Evolutionary conservation across 2,329 filamentous ascomycete species (phyloP), one percentile per base, ranked within the genome.

Genomic region (Pyrenophora teres): DNA sequence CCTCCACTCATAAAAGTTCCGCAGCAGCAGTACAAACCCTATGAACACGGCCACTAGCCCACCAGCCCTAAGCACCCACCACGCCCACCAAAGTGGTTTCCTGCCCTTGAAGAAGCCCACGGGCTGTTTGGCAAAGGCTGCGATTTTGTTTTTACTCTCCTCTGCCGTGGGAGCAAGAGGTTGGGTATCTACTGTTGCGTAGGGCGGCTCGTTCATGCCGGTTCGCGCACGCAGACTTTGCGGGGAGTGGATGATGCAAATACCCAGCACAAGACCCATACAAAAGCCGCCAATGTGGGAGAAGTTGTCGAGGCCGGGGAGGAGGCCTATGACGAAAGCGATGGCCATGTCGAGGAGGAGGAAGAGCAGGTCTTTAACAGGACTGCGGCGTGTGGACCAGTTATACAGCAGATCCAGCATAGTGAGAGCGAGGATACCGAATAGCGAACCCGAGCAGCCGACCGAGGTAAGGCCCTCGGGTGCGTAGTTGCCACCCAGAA

Each of bases 251-350:
- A 99, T 80, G 23, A 99, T 81, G 56, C 87, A 95, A 44, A 97
- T 81, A 10, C 94, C 94, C 1, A 97, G 83, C 0, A 87, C 88
- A 6, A 99, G 77, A 1, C 94, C 94, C 86, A 96, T 96, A 43
- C 96, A 76, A 73, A 97, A 97, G 2, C 94, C 94, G 47, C 94
- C 94, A 56, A 99, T 97, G 63, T 99, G 94, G 13, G 90, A 90
- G 74, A 97, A 99, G 74, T 99, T 99, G 79, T 99, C 94, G 40
- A 99, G 77, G 7, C 92, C 93, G 0, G 94, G 94, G 1, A 99
- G 81, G 3, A 99, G 82, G 30, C 94, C 94, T 2, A 99, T 83
- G 13, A 94, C 91, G 69, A 99, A 97, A 0, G 92, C 91, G 60
- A 99, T 92, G 60, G 87, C 78, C 56, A 97, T 85, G 67, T 97